Evolutionary conservation across 2,329 filamentous ascomycete species (phyloP), one percentile per base, ranked within the genome.

Genomic region (Phyllosticta citrichinensis): DNA sequence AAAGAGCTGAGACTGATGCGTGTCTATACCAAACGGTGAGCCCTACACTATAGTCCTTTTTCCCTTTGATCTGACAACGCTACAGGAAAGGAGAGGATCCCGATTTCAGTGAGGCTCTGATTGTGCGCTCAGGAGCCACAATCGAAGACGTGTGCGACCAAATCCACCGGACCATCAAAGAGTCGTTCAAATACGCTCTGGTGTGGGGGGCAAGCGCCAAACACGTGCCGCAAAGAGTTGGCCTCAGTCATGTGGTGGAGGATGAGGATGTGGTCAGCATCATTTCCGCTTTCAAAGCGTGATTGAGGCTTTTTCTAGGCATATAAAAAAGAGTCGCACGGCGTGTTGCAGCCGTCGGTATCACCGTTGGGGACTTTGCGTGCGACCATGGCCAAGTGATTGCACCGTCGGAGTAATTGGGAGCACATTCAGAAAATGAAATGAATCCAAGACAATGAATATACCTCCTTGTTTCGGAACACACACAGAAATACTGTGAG

Each of bases 121-220:
- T 99, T 71, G 94, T 99, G 66, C 83, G 95, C 62, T 86, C 81
- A 71, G 89, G 92, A 68, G 91, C 89, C 70, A 90, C 87, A 12
- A 91, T 99, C 70, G 94, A 97, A 77, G 93, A 99, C 74, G 94
- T 99, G 10, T 99, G 94, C 75, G 94, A 99, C 75, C 86, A 90
- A 68, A 89, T 99, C 66, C 94, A 99, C 77, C 82, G 94, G 64
- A 94, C 86, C 25, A 79, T 99, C 66, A 99, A 97, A 83, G 95
- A 99, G 65, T 96, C 91, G 4, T 99, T 97, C 82, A 99, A 97
- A 80, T 97, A 97, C 77, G 95, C 94, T 2, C 77, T 97, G 66
- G 94, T 99, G 0, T 99, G 95, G 95, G 94, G 94, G 4, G 92
- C 92, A 19, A 97, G 93, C 75, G 94, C 94, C 40, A 86, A 91